Base-by-base conservation (phyloP, 306 rosid genomes). In the Amphicarpaea edgeworthii region DNA sequence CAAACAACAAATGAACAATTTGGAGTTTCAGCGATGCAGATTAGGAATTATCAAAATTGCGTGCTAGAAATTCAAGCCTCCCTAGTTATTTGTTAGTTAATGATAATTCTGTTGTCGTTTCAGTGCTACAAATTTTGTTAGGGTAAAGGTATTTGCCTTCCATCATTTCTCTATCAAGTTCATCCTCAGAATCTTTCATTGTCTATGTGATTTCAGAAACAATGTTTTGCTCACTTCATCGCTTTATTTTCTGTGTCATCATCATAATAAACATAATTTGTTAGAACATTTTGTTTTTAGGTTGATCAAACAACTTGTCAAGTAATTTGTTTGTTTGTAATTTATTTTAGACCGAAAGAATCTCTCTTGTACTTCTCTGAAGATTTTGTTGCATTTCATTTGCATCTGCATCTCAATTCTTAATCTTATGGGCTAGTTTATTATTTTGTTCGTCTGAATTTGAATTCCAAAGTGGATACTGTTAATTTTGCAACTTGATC, bases 191-290 rank as follows among this genome's bases (percentile, higher is more conserved):
- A n/a, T 43, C 20, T 28, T 66, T 26, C 17, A 24, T 14, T 57
- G 12, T 24, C 19, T 50, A 41, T 51, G 53, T 43, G 34, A 64
- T 38, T 46, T 50, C 23, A 62, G 64, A 77, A 72, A 72, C 53
- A 40, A 3, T n/a, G 6, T 53, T 41, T 64, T 71, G 50, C 17
- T 49, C 19, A 38, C 51, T 14, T 58, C 10, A 8, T 40, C 5
- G 6, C 28, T 49, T 34, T 34, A 6, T 12, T 63, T 51, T 34
- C 21, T 16, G 66, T 55, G 16, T 20, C 1, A 34, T 63, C 70
- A 7, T 41, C 54, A 34, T 47, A 42, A 42, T 28, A 28, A 28
- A 42, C 78, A 34, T 46, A n/a, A 34, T 62, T 42, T 64, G 3
- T 40, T n/a, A 69, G 67, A 68, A 20, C 59, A 10, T 61, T 46